phyloP scores from a whole-genome alignment of 2,329 filamentous ascomycete species.

The Verticillium dahliae region DNA sequence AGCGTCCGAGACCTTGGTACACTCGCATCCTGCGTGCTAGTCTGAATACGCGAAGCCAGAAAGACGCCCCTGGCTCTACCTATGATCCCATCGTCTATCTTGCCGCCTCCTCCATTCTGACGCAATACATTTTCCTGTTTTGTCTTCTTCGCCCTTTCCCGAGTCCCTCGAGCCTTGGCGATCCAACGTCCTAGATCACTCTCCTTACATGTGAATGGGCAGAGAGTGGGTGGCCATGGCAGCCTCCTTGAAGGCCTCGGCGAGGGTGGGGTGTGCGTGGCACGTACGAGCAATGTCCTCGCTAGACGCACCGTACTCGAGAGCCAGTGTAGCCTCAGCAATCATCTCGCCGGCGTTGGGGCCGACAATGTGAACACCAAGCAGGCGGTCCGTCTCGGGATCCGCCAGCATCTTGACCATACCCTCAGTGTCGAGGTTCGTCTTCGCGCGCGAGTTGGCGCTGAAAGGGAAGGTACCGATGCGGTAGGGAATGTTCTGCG shows the following conservation, averaged over 20 bases:
- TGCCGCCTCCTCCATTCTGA: not conserved
- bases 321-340: conserved; percentile 87
- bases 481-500: conserved; percentile 83
- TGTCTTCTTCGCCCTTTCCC: not conserved
- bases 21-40: not conserved
- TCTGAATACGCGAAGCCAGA: not conserved
- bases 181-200: not conserved
- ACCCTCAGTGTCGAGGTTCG: conserved; percentile 92
- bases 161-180: not conserved
- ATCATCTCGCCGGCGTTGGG: conserved; percentile 99
- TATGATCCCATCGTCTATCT: conserved; percentile 1
- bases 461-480: conserved; percentile 93
- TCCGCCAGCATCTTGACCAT: conserved; percentile 97
- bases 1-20: not conserved
- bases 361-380: conserved; percentile 95
- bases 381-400: conserved; percentile 89
- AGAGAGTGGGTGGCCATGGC: conserved; percentile 96
- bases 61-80: not conserved
- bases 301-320: conserved; percentile 93
- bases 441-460: conserved; percentile 98
- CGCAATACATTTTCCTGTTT: not conserved
- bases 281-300: conserved; percentile 94
- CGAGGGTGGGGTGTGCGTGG: conserved; percentile 92
- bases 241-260: conserved; percentile 99
- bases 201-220: conserved; percentile 82